Conservation (phyloP, 2,329 filamentous ascomycete genomes). For the Diaporthe sp. region DNA sequence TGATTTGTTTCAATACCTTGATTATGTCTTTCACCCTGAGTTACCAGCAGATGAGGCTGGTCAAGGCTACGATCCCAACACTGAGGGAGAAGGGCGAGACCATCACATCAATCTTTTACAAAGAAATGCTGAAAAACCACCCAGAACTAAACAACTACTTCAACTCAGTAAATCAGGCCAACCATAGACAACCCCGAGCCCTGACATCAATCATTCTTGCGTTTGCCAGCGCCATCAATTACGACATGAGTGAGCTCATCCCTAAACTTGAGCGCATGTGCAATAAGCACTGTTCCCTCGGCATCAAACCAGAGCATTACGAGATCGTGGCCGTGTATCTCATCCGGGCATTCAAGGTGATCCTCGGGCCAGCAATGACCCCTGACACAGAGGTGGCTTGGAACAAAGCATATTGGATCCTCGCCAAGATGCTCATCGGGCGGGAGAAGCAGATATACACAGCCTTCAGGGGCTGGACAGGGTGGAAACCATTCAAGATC, state of each 20-base stretch:
- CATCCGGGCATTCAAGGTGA: constrained; percentile 73
- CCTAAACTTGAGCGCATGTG: constrained; percentile 69
- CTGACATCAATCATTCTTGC: constrained; percentile 75
- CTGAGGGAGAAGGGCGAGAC: constrained; percentile 75
- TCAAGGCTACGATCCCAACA: constrained; percentile 78
- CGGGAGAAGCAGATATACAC: constrained; percentile 74
- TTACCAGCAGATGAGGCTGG: constrained; percentile 70
- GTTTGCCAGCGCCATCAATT: constrained; percentile 79
- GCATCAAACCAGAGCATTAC: constrained; percentile 78
- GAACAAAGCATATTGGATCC: constrained; percentile 78
- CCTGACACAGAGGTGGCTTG: constrained; percentile 75
- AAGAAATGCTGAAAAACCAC: constrained; percentile 73
- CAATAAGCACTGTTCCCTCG: constrained; percentile 80
- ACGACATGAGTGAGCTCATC: constrained; percentile 64
- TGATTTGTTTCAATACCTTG: neutral
- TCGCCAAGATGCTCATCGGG: constrained; percentile 79
- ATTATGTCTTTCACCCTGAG: constrained; percentile 52
- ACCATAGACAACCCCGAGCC: constrained; percentile 71
- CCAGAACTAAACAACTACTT: constrained; percentile 78
- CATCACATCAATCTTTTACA: constrained; percentile 81
- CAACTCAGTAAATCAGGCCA: constrained; percentile 75
- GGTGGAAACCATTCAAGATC: constrained; percentile 77
- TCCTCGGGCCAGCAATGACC: constrained; percentile 77
- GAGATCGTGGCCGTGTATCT: constrained; percentile 78
- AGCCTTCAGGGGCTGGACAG: constrained; percentile 71